Conservation (phyloP, 192 early-diverging fungal genomes). For the Backusella macrospora region DNA sequence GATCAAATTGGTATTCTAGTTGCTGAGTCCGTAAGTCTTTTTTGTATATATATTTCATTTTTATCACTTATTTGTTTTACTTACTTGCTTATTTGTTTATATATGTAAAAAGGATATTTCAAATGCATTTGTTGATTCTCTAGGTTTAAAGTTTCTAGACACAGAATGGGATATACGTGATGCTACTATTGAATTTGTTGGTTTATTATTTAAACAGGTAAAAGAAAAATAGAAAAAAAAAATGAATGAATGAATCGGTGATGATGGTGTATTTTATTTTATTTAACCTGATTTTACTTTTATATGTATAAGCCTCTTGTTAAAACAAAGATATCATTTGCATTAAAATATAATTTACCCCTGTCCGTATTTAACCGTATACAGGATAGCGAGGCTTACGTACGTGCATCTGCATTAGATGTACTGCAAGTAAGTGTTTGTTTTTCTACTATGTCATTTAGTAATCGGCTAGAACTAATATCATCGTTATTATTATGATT, state of each 20-base stretch:
- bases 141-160: constrained; percentile 48
- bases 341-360: constrained; percentile 43
- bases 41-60: neutral
- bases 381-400: constrained; percentile 53
- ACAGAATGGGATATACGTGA: constrained; percentile 58
- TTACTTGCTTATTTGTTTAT: neutral
- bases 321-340: constrained; percentile 42
- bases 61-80: neutral
- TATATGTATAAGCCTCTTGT: neutral
- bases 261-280: no score
- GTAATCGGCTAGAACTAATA: neutral
- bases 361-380: constrained; percentile 44
- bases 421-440: constrained; percentile 39
- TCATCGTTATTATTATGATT: neutral
- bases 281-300: no score
- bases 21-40: constrained; percentile 22
- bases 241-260: no score
- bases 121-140: constrained; percentile 34
- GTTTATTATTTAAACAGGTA: constrained; percentile 42
- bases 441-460: neutral
- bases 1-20: constrained; percentile 17
- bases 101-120: constrained; percentile 19
- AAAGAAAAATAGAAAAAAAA: no score
- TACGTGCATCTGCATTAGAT: constrained; percentile 51
- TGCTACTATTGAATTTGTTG: constrained; percentile 53